phyloP scores from a whole-genome alignment of 768 basidiomycete species.

The Lentinula sp. region DNA sequence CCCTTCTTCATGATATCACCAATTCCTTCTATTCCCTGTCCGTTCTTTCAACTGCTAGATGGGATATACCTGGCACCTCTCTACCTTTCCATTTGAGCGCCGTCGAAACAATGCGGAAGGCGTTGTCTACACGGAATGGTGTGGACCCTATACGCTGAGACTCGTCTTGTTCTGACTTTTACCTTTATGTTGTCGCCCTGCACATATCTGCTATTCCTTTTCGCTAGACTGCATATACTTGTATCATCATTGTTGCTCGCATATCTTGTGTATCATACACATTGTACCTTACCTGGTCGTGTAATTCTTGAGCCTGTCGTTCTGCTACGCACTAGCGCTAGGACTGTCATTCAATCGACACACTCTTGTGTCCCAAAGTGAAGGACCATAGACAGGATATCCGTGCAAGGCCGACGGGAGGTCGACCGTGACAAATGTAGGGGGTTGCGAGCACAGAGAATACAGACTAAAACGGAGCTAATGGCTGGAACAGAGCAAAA shows the following conservation, averaged over 20 bases:
- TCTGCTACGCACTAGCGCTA: no score
- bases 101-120: slow-evolving; percentile 53
- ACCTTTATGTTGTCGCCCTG: background rate
- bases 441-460: no score
- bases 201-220: background rate
- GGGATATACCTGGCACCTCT: slow-evolving; percentile 38
- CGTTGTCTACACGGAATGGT: slow-evolving; percentile 15
- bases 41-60: slow-evolving; percentile 47
- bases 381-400: no score
- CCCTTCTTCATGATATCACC: slow-evolving; percentile 49
- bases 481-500: no score
- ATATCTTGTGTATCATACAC: background rate
- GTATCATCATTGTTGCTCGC: background rate
- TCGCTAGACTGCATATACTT: background rate
- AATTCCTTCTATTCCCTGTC: slow-evolving; percentile 66
- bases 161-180: background rate
- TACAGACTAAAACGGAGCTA: no score
- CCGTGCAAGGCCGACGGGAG: no score
- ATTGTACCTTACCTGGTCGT: background rate
- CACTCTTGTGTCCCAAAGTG: no score
- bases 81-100: slow-evolving; percentile 75
- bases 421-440: no score
- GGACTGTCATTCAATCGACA: no score
- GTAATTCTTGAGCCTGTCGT: background rate
- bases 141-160: background rate